Evolutionary conservation across 345 rosid species (phyloP), one percentile per base, ranked within the genome.

Genomic region (Acer saccharum): DNA sequence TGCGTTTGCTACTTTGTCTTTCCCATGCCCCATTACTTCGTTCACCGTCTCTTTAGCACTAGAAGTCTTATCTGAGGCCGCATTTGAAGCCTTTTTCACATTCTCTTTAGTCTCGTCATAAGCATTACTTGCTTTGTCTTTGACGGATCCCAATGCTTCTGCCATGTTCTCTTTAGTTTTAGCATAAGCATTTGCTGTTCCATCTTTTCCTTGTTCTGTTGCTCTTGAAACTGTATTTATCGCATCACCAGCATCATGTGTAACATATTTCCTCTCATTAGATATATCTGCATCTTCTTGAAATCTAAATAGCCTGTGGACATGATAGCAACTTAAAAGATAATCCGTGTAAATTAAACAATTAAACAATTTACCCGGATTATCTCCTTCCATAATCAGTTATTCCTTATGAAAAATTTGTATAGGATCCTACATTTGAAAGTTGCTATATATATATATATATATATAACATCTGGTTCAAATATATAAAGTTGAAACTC

Each of bases 41-140:
- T 48, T 72, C 41, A 63, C 54, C 12, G 76, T 76, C 62, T 86
- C 91, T 66, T 10, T 76, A 65, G 81, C 86, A 43, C 10, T 9
- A 9, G 10, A 43, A 9, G 10, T 10, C 46, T 43, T 43, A 43
- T 43, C 46, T 9, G 46, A 43, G 11, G 11, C 46, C 46, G 10
- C 46, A 8, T 7, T 43, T 76, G 77, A 78, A 0, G 76, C 79
- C 57, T 21, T 50, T 57, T 77, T 54, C 43, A 80, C 69, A 7
- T 3, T 77, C 63, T 77, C 84, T 73, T 78, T 79, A 1, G 66
- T 66, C 32, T 67, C 66, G 64, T 79, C 78, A 76, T 43, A 43
- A 43, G 46, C 46, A 9, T 43, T 43, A 9, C 10, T 43, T 43
- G 46, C 48, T 10, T 14, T 2, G 21, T 2, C 61, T 71, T 52